Percentiles rank a stretch among this genome's conserved stretches.
phyloP scores from a whole-genome alignment of 2,329 filamentous ascomycete genomes.

The Diplodia mutila region DNA sequence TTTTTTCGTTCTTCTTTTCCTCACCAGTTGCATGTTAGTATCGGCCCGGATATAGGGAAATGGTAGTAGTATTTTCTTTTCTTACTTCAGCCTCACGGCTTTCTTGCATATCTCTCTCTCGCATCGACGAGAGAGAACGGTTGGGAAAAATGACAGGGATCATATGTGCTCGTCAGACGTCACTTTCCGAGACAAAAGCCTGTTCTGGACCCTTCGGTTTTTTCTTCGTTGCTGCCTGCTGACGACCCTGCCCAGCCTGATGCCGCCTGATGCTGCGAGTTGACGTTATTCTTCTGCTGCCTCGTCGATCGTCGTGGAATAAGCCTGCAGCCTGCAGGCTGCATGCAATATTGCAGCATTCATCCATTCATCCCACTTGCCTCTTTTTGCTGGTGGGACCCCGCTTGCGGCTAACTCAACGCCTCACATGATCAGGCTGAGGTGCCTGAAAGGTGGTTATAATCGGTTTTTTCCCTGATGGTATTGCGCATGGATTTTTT shows the following conservation, averaged over 20 bases:
- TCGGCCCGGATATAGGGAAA: not conserved
- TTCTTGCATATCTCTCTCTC: not conserved
- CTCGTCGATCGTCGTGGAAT: not conserved
- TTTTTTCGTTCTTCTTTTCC: not conserved
- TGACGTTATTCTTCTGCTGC: not conserved
- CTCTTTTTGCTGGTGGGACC: not conserved
- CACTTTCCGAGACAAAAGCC: not conserved
- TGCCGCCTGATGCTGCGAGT: not conserved
- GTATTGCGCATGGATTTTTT: too few relatives aligned
- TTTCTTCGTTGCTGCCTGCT: not conserved
- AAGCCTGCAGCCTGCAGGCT: not conserved
- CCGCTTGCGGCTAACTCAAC: not conserved
- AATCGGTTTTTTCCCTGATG: not conserved
- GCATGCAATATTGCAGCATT: not conserved
- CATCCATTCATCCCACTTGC: not conserved
- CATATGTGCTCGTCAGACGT: not conserved
- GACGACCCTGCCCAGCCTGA: not conserved
- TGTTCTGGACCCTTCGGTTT: not conserved
- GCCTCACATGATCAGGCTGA: not conserved
- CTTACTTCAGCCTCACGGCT: not conserved
- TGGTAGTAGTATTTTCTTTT: not conserved
- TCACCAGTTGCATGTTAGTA: not conserved
- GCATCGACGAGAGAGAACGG: not conserved
- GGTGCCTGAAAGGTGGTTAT: not conserved
- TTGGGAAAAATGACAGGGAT: not conserved